Conservation (phyloP, 768 basidiomycete species). For the Mycena indigotica region DNA sequence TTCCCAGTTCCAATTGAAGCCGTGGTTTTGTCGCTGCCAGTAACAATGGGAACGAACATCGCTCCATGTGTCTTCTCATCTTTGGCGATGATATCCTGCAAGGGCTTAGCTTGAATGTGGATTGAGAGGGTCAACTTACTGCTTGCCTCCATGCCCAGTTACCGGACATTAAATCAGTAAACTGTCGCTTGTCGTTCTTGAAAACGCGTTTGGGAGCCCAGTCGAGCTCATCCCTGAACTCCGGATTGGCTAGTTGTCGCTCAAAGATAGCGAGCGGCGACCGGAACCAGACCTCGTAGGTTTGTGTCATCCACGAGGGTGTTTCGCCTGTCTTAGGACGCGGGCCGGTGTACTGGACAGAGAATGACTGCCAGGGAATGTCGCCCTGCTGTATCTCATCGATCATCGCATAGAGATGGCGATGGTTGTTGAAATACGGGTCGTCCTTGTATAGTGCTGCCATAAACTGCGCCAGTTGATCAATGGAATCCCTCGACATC, state of each 20-base stretch:
- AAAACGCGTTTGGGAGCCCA: conserved; percentile 24
- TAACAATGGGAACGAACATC: conserved; percentile 34
- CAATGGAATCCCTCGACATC: conserved; percentile 25
- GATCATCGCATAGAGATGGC: conserved; percentile 36
- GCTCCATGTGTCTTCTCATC: conserved; percentile 28
- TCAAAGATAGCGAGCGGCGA: conserved; percentile 23
- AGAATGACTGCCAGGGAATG: conserved; percentile 39
- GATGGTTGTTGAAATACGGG: conserved; percentile 34
- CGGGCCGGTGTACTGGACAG: conserved; percentile 27
- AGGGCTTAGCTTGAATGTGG: neutral
- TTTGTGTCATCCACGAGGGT: conserved; percentile 22
- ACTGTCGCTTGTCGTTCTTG: conserved; percentile 17
- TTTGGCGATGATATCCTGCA: conserved; percentile 2
- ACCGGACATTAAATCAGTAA: conserved; percentile 26
- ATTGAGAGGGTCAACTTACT: conserved; percentile 15
- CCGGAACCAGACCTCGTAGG: conserved; percentile 29
- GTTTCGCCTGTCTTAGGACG: conserved; percentile 7
- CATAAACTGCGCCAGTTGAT: conserved; percentile 26
- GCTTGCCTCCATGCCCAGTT: conserved; percentile 28
- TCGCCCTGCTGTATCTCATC: conserved; percentile 37
- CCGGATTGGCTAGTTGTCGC: conserved; percentile 27
- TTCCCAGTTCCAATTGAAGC: conserved; percentile 41
- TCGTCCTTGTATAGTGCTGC: conserved; percentile 10
- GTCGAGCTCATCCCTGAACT: conserved; percentile 30
- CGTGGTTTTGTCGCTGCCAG: conserved; percentile 42